A percentile compares a stretch with the other conserved stretches of the same genome.
Conservation (phyloP, 352 stramenopile genomes). For the Phytophthora idaei region DNA sequence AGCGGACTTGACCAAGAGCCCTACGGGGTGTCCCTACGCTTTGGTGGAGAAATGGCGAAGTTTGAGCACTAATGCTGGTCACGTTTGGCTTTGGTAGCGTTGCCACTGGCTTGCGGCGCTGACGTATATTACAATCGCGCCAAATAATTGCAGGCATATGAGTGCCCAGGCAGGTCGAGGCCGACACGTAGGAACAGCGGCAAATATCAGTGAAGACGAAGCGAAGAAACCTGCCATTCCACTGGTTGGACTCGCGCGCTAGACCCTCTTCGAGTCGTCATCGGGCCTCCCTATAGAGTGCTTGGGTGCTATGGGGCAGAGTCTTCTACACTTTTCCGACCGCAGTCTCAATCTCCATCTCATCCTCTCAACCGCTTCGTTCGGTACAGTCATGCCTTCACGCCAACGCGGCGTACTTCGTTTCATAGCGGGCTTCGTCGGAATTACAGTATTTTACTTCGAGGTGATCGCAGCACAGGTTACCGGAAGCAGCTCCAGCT, state of each 20-base stretch:
- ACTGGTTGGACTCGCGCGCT: conserved; percentile 1
- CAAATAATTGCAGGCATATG: conserved; percentile 16
- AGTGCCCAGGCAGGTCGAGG: background rate
- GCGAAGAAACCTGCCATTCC: conserved; percentile 31
- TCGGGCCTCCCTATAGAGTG: conserved; percentile 23
- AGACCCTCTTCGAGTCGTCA: conserved; percentile 4
- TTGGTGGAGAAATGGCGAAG: conserved; percentile 16
- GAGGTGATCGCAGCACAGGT: conserved; percentile 12
- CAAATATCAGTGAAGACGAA: conserved; percentile 32
- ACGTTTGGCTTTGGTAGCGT: conserved; percentile 17
- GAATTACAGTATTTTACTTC: conserved; percentile 9
- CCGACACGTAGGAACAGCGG: conserved; percentile 7
- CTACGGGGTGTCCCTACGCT: conserved; percentile 12
- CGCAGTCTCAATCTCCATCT: conserved; percentile 6
- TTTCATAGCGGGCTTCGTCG: conserved; percentile 16
- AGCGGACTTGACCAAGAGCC: conserved; percentile 33
- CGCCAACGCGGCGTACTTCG: conserved; percentile 33
- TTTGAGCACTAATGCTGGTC: conserved; percentile 35
- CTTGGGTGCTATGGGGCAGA: conserved; percentile 5
- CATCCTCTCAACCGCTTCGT: conserved; percentile 36
- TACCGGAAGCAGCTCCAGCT: conserved; percentile 1
- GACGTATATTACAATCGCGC: conserved; percentile 14
- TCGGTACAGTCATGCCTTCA: conserved; percentile 42
- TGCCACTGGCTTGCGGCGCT: conserved; percentile 23
- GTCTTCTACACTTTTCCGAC: conserved; percentile 19